These are phyloP conservation scores for Voacanga thouarsii DNA, from an alignment of 257 asterid genomes.

Conservation along the genomic window DNA sequence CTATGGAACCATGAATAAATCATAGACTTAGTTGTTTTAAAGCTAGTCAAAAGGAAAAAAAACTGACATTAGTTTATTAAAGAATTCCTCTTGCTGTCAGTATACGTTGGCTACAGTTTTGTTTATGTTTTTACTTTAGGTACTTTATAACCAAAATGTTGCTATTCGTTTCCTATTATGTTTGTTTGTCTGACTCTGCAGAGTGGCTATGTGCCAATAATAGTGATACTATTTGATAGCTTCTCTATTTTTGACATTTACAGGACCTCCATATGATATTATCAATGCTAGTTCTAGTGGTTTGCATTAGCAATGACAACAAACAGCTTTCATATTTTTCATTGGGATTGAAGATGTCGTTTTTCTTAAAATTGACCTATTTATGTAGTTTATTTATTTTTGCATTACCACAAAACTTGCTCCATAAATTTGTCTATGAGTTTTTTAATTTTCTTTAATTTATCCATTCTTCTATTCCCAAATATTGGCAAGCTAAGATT, in stretches of 20 bases:
- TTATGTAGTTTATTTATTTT: too few species aligned
- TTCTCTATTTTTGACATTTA: conserved; percentile 25
- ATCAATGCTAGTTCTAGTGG: conserved; percentile 91
- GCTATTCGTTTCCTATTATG: neutral
- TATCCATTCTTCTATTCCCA: too few species aligned
- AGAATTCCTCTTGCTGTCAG: neutral
- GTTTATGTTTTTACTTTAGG: neutral
- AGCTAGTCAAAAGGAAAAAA: neutral
- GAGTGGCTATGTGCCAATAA: neutral
- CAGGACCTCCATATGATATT: conserved; percentile 84
- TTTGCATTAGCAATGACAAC: conserved; percentile 70
- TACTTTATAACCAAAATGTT: neutral
- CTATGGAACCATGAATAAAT: too few species aligned
- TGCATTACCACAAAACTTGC: too few species aligned
- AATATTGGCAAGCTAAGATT: too few species aligned
- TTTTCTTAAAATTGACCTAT: neutral
- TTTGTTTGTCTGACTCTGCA: neutral
- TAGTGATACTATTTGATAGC: conserved; percentile 10
- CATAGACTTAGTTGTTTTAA: too few species aligned
- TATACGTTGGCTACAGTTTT: neutral
- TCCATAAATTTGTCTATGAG: too few species aligned
- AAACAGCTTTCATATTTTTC: conserved; percentile 67
- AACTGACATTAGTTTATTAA: neutral
- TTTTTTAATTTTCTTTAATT: neutral
- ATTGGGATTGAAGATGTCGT: conserved; percentile 75